Evolutionary conservation across 768 basidiomycete species (phyloP).

Genomic region (Leccinum ochraceum): DNA sequence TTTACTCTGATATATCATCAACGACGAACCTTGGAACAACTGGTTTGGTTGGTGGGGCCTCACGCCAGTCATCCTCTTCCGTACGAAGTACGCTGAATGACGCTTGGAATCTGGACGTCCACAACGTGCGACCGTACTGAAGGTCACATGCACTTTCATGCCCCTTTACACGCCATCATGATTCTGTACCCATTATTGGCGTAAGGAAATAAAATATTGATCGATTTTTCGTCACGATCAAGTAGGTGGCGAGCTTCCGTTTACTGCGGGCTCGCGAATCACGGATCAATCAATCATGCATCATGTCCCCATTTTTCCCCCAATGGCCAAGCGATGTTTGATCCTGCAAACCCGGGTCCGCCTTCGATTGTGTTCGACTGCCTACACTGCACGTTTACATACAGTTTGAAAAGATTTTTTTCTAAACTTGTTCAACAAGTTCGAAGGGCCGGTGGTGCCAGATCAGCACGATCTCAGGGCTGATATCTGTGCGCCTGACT

Average conservation of each 20-base stretch:
- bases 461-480: conserved; percentile 67
- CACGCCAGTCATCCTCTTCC: background rate
- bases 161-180: background rate
- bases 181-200: background rate
- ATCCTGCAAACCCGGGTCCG: background rate
- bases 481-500: conserved; percentile 61
- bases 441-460: conserved; percentile 51
- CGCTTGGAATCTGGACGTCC: conserved; percentile 35
- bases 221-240: too few relatives aligned
- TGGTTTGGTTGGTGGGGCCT: background rate
- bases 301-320: background rate
- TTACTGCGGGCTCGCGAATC: background rate
- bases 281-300: background rate
- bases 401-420: background rate
- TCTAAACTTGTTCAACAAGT: conserved; percentile 26
- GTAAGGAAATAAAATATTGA: background rate
- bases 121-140: conserved; percentile 34
- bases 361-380: background rate
- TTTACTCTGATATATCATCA: conserved; percentile 39
- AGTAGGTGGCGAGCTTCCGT: background rate
- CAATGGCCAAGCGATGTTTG: background rate
- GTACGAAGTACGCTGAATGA: conserved; percentile 35
- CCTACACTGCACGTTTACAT: background rate
- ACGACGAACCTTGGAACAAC: background rate
- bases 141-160: conserved; percentile 2